Conservation (phyloP, 495 filamentous ascomycete genomes). For the Talaromyces borbonicus region DNA sequence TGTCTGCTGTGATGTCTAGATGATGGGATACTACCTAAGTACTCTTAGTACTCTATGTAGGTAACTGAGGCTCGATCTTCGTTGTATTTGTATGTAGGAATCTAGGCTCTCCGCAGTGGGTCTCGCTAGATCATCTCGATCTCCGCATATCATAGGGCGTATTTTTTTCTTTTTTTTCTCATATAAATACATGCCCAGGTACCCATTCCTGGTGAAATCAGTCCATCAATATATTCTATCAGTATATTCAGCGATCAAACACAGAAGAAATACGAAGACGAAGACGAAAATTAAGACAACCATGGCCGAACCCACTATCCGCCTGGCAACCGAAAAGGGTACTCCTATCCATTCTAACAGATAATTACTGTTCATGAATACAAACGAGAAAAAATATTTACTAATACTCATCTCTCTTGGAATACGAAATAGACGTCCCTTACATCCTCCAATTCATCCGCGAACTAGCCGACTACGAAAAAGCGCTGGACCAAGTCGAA, state of each 20-base stretch:
- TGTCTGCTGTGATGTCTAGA: slow-evolving; percentile 57
- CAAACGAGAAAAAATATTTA: slow-evolving; percentile 2
- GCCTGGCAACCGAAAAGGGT: slow-evolving; percentile 40
- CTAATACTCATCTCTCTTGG: no score
- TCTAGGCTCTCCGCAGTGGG: neutral
- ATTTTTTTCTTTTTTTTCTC: no score
- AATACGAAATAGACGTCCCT: slow-evolving; percentile 61
- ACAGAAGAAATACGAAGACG: neutral
- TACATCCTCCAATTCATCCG: slow-evolving; percentile 74
- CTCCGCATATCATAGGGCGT: no score
- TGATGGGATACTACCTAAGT: neutral
- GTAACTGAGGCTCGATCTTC: neutral
- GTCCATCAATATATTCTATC: no score
- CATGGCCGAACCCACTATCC: slow-evolving; percentile 35
- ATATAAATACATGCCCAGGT: no score
- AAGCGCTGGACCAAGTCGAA: slow-evolving; percentile 54
- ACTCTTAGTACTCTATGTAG: neutral
- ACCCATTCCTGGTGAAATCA: no score
- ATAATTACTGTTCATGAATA: neutral
- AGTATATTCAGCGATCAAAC: no score
- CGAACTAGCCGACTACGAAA: slow-evolving; percentile 84
- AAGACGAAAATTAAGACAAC: neutral
- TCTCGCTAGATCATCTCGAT: no score
- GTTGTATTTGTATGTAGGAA: neutral
- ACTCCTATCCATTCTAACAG: slow-evolving; percentile 5